Percentiles rank a stretch among this genome's conserved stretches.
phyloP scores from a whole-genome alignment of 805 yeast genomes.

The Torulaspora gathmanii region DNA sequence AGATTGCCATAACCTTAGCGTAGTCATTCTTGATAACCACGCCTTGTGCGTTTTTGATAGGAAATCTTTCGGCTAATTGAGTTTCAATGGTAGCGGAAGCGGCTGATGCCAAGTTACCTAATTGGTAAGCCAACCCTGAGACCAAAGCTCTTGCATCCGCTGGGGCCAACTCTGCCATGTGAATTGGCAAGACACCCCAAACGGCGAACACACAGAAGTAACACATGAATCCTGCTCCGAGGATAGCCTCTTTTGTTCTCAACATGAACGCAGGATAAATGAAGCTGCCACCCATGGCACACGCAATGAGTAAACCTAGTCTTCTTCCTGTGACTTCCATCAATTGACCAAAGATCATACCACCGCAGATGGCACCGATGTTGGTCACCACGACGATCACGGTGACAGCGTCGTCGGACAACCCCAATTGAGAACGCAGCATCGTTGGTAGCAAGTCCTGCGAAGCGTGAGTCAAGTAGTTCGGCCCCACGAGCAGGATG shows the following conservation, averaged over 20 bases:
- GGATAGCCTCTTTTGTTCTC: slow-evolving; percentile 39
- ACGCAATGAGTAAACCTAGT: slow-evolving; percentile 47
- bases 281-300: slow-evolving; percentile 54
- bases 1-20: slow-evolving; percentile 66
- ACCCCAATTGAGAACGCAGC: slow-evolving; percentile 48
- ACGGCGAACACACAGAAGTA: slow-evolving; percentile 67
- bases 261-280: slow-evolving; percentile 55
- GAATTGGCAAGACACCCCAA: slow-evolving; percentile 69
- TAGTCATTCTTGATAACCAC: slow-evolving; percentile 41
- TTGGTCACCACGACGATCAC: slow-evolving; percentile 61
- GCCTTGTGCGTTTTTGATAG: slow-evolving; percentile 40
- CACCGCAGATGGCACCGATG: slow-evolving; percentile 65
- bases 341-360: slow-evolving; percentile 52
- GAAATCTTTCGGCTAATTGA: slow-evolving; percentile 59
- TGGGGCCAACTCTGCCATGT: slow-evolving; percentile 61
- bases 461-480: slow-evolving; percentile 69
- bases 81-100: slow-evolving; percentile 66
- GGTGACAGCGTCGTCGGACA: slow-evolving; percentile 45
- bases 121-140: slow-evolving; percentile 59
- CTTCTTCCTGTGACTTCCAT: slow-evolving; percentile 61
- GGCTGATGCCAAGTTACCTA: slow-evolving; percentile 66
- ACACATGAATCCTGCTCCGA: slow-evolving; percentile 60
- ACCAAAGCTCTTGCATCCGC: slow-evolving; percentile 59
- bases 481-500: slow-evolving; percentile 62
- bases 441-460: slow-evolving; percentile 70